Conservation (phyloP, 345 rosid species). For the Microthlaspi erraticum region DNA sequence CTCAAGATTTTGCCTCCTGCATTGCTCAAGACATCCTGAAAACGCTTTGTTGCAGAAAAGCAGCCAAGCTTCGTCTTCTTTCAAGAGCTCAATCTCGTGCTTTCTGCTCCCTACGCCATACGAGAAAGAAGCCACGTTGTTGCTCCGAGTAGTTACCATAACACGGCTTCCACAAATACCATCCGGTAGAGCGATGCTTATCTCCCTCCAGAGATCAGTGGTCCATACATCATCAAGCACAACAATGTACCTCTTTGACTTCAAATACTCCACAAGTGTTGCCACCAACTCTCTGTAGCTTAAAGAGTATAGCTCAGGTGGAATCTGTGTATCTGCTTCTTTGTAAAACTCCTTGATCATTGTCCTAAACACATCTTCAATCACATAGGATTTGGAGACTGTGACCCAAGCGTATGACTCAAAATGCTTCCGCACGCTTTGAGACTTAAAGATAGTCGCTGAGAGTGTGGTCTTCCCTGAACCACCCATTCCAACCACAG, state of each 20-base stretch:
- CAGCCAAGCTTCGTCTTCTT: constrained; percentile 42
- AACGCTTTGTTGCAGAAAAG: constrained; percentile 51
- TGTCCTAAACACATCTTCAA: constrained; percentile 48
- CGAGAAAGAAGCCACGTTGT: constrained; percentile 36
- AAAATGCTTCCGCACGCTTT: constrained; percentile 40
- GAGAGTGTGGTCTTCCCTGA: constrained; percentile 52
- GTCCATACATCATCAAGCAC: constrained; percentile 50
- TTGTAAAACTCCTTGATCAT: constrained; percentile 47
- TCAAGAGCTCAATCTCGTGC: constrained; percentile 40
- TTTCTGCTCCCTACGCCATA: constrained; percentile 35
- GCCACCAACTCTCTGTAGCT: constrained; percentile 45
- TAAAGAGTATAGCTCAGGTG: constrained; percentile 35
- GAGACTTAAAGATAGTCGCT: constrained; percentile 42
- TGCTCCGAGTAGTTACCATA: constrained; percentile 43
- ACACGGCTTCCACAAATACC: constrained; percentile 44
- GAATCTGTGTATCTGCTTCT: constrained; percentile 36
- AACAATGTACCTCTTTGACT: constrained; percentile 45
- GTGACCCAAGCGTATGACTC: constrained; percentile 50
- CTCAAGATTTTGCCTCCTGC: constrained; percentile 29
- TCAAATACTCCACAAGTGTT: constrained; percentile 41
- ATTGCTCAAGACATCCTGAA: constrained; percentile 26
- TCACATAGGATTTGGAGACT: constrained; percentile 46
- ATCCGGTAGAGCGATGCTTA: constrained; percentile 45
- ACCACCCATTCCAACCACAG: constrained; percentile 52
- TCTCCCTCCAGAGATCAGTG: constrained; percentile 43